Conservation (phyloP, 2,329 filamentous ascomycete species). For the Corynespora cassiicola region DNA sequence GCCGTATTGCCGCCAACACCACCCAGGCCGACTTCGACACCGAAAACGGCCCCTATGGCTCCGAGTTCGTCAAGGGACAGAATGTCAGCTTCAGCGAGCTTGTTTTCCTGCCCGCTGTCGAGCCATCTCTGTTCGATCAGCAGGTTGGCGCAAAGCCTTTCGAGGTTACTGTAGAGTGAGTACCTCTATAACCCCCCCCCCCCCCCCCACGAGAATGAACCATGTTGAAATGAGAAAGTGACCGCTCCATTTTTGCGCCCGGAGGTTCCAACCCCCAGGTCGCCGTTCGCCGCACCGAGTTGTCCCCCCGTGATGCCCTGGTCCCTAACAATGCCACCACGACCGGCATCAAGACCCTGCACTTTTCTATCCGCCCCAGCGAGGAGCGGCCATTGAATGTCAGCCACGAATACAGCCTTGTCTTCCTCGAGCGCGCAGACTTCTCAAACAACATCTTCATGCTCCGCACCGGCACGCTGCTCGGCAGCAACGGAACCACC, state of each 20-base stretch:
- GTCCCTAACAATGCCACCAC: slow-evolving; percentile 9
- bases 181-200: background rate
- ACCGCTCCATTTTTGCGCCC: slow-evolving; percentile 21
- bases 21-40: slow-evolving; percentile 16
- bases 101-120: slow-evolving; percentile 7
- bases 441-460: slow-evolving; percentile 16
- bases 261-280: slow-evolving; percentile 16
- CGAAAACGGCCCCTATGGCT: slow-evolving; percentile 9
- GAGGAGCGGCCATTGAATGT: slow-evolving; percentile 15
- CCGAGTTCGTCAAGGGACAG: slow-evolving; percentile 17
- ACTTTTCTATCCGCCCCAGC: slow-evolving; percentile 21
- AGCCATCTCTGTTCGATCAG: slow-evolving; percentile 13
- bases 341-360: slow-evolving; percentile 21
- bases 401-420: slow-evolving; percentile 22
- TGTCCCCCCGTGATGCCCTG: slow-evolving; percentile 8
- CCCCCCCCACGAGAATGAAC: background rate
- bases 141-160: slow-evolving; percentile 13
- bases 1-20: slow-evolving; percentile 11
- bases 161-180: slow-evolving; percentile 19
- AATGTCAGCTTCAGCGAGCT: slow-evolving; percentile 16
- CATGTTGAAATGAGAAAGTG: slow-evolving; percentile 8
- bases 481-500: slow-evolving; percentile 19
- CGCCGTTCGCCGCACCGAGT: slow-evolving; percentile 21
- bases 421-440: slow-evolving; percentile 20
- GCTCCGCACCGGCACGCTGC: slow-evolving; percentile 21